Conservation (phyloP, 176 grass and related monocot species). For the Urochloa ruziziensis region DNA sequence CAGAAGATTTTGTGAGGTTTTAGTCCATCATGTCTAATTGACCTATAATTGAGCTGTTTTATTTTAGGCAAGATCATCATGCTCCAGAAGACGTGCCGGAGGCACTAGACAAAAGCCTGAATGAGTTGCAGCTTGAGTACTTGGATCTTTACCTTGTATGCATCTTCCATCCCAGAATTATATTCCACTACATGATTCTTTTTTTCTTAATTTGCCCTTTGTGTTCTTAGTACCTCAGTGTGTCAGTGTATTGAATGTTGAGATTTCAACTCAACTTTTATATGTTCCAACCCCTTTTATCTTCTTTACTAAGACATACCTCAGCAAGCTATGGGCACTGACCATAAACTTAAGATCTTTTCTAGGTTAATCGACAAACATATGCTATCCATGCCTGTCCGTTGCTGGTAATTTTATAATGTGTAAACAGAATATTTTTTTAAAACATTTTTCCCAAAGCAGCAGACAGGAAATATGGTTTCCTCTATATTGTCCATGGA, state of each 20-base stretch:
- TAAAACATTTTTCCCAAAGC: no score
- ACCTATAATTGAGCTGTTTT: background rate
- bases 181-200: background rate
- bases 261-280: background rate
- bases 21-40: background rate
- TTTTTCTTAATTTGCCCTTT: background rate
- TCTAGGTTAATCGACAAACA: background rate
- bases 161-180: conserved; percentile 20
- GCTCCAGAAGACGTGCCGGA: conserved; percentile 56
- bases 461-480: background rate
- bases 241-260: background rate
- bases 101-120: conserved; percentile 41
- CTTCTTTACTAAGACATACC: no score
- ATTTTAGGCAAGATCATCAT: conserved; percentile 54
- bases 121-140: conserved; percentile 54
- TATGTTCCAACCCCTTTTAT: background rate
- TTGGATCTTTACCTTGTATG: conserved; percentile 68
- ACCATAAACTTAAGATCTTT: background rate
- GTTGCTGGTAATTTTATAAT: no score
- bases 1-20: conserved; percentile 57
- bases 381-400: background rate
- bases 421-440: no score
- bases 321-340: no score
- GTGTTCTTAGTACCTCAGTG: background rate
- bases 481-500: background rate